Evolutionary conservation across 495 filamentous ascomycete genomes (phyloP).

Genomic region (Antarctomyces pellizariae): DNA sequence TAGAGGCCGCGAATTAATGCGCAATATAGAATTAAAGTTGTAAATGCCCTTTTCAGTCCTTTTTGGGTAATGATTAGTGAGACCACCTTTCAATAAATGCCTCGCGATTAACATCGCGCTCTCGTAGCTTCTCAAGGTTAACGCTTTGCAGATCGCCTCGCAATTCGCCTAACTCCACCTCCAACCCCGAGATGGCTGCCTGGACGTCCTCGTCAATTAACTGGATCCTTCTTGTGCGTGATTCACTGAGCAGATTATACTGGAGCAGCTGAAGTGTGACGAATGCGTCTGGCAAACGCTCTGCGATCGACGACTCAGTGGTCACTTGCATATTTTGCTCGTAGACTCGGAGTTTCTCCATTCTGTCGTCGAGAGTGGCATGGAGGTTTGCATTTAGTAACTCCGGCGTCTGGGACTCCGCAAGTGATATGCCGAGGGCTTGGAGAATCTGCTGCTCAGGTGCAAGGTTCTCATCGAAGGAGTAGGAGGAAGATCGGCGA

Average conservation of each 20-base stretch:
- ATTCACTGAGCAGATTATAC: constrained; percentile 21
- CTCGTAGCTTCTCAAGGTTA: constrained; percentile 12
- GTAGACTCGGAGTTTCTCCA: constrained; percentile 15
- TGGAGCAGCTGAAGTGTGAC: constrained; percentile 18
- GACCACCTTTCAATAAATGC: constrained; percentile 19
- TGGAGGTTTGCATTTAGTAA: constrained; percentile 7
- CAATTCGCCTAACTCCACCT: constrained; percentile 15
- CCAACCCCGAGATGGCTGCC: constrained; percentile 14
- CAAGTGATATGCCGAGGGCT: constrained; percentile 10
- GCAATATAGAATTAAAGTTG: too few species aligned
- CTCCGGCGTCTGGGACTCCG: too few species aligned
- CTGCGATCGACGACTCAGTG: constrained; percentile 15
- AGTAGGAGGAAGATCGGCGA: constrained; percentile 14
- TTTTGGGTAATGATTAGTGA: too few species aligned
- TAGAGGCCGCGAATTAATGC: too few species aligned
- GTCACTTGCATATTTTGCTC: constrained; percentile 16
- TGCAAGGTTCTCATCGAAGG: constrained; percentile 9
- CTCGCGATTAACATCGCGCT: constrained; percentile 17
- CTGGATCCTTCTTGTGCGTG: constrained; percentile 15
- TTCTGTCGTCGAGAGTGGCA: constrained; percentile 13
- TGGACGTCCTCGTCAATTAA: constrained; percentile 21
- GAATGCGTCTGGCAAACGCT: constrained; percentile 17
- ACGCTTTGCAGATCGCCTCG: constrained; percentile 11
- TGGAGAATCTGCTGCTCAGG: constrained; percentile 10
- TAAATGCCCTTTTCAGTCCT: too few species aligned